Base-by-base conservation (phyloP, 192 early-diverging fungal genomes). In the Oehlia diaphana region DNA sequence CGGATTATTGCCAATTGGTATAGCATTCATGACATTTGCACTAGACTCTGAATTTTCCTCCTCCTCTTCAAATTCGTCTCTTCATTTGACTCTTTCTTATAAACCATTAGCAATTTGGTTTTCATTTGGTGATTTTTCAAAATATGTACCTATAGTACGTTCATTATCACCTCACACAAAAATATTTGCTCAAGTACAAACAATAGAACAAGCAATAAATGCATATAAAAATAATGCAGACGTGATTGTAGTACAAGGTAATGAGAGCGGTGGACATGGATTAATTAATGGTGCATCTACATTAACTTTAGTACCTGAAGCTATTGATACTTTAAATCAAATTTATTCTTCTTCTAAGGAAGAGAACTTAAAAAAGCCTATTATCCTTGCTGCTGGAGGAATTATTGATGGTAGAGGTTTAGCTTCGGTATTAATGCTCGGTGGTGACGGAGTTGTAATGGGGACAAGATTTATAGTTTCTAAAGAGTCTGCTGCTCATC, bases 181-280 rank as follows among this genome's bases (percentile, higher is more conserved):
- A 28, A 78, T 89, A 42, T 72, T 89, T 79, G 83, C 81, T 21
- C 88, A 89, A 63, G 85, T 89, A 21, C 80, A 74, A n/a, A 88
- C 88, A 0, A 81, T 89, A 12, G 69, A 81, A 39, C 80, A 89
- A 63, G 88, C 88, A 2, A 33, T 87, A 6, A 65, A 76, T 8
- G 83, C 84, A 9, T 83, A 83, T 26, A 23, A 85, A 13, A 49
- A 84, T 13, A 71, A 79, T 12, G 87, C 83, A 21, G 88, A 89
- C 67, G 85, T 89, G 8, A 81, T 89, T 70, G 88, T 89, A 4
- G 69, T 84, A 9, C 88, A 89, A 68, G 88, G 88, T 14, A 82
- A 80, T 19, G 88, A 87, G 42, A 65, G 87, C 2, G 88, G 88
- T 6, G 88, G 88, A 28, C 87, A 88, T 76, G 87, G 87, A 8